A percentile compares a stretch with the other conserved stretches of the same genome.
These are phyloP conservation scores for Entonaema liquescens DNA, from an alignment of 495 filamentous ascomycete genomes.

Conservation along the genomic window DNA sequence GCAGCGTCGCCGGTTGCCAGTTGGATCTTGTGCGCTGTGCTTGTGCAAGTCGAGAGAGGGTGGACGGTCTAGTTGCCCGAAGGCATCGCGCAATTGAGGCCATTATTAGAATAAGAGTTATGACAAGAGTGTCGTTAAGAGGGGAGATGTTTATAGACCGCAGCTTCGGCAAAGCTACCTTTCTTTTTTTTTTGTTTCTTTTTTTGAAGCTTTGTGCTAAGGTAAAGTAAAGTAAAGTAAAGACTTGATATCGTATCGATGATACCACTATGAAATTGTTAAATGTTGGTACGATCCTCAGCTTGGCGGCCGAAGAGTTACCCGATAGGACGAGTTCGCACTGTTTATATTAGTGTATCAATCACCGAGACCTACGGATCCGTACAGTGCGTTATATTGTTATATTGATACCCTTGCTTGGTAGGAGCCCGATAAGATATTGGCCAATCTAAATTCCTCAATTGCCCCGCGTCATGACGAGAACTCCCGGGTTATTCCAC, in stretches of 20 bases:
- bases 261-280: constrained; percentile 37
- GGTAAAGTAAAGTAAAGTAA: no score
- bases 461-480: constrained; percentile 37
- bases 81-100: constrained; percentile 61
- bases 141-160: neutral
- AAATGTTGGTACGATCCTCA: constrained; percentile 38
- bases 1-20: constrained; percentile 43
- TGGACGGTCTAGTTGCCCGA: constrained; percentile 53
- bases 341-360: constrained; percentile 8
- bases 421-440: constrained; percentile 11
- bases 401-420: neutral
- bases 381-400: constrained; percentile 11
- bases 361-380: neutral
- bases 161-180: constrained; percentile 13
- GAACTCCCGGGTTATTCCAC: constrained; percentile 28
- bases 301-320: constrained; percentile 35
- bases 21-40: constrained; percentile 44
- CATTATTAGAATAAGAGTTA: constrained; percentile 42
- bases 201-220: constrained; percentile 18
- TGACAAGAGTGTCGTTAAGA: neutral
- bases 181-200: constrained; percentile 1
- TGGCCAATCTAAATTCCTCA: constrained; percentile 19
- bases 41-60: constrained; percentile 49
- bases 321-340: constrained; percentile 18
- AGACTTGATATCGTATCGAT: constrained; percentile 28